Conservation (phyloP, 2,329 filamentous ascomycete species). For the Cytospora chrysosperma region DNA sequence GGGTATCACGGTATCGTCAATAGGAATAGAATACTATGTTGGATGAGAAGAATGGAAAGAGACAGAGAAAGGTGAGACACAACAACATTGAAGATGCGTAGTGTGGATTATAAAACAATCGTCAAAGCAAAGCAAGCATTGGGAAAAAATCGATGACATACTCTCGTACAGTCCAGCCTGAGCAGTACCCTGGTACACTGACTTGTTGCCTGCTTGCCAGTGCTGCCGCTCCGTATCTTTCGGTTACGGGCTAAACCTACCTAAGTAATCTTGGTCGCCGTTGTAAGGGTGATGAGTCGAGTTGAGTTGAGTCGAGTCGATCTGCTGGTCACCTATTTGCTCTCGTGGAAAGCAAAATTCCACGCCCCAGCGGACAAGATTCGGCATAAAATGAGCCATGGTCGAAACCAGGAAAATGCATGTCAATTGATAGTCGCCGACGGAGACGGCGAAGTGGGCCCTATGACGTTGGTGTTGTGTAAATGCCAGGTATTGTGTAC, state of each 20-base stretch:
- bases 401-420: neutral
- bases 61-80: neutral
- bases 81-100: neutral
- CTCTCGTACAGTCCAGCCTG: too few species aligned
- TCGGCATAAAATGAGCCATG: neutral
- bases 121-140: neutral
- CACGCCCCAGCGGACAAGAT: neutral
- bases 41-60: neutral
- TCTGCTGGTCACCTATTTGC: too few species aligned
- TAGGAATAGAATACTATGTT: neutral
- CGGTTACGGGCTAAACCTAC: neutral
- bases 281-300: too few species aligned
- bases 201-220: neutral
- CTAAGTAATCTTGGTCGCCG: too few species aligned
- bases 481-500: slow-evolving; percentile 12
- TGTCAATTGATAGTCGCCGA: neutral
- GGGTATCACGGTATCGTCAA: neutral
- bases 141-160: neutral
- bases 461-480: slow-evolving; percentile 21
- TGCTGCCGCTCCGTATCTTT: neutral
- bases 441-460: slow-evolving; percentile 18
- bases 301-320: too few species aligned
- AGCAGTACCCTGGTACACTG: neutral
- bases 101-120: neutral
- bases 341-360: too few species aligned